Evolutionary conservation across 1,139 yeast species (phyloP).

Genomic region (Saccharomyces hybrid): DNA sequence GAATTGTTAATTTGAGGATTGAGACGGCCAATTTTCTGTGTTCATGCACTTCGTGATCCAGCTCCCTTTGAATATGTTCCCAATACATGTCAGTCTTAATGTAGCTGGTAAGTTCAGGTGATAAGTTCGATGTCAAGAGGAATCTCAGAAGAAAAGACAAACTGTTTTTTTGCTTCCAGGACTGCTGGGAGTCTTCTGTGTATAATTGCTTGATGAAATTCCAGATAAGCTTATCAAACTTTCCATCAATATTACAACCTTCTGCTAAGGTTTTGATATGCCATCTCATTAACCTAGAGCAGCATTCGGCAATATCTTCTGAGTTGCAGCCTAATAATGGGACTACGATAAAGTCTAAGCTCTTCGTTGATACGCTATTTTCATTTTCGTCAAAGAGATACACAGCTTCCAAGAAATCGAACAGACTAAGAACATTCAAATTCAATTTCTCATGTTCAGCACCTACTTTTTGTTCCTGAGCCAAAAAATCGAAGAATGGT

Average conservation of each 20-base stretch:
- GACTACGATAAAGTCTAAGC: slow-evolving; percentile 16
- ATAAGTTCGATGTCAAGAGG: slow-evolving; percentile 28
- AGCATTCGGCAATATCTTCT: slow-evolving; percentile 13
- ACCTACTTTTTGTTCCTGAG: background rate
- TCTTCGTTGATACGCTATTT: background rate
- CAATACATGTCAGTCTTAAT: slow-evolving; percentile 46
- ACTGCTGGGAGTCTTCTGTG: slow-evolving; percentile 17
- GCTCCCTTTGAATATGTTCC: slow-evolving; percentile 49
- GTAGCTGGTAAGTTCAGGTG: slow-evolving; percentile 32
- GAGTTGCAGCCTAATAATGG: slow-evolving; percentile 15
- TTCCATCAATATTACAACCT: slow-evolving; percentile 6
- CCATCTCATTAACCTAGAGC: slow-evolving; percentile 26
- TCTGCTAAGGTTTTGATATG: slow-evolving; percentile 11
- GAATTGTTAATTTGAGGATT: slow-evolving; percentile 55
- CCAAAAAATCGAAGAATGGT: background rate
- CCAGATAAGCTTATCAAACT: slow-evolving; percentile 38
- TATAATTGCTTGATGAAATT: slow-evolving; percentile 37
- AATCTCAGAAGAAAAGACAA: slow-evolving; percentile 52
- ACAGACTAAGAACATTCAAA: slow-evolving; percentile 8
- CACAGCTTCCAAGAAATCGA: slow-evolving; percentile 14
- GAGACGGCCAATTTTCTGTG: slow-evolving; percentile 67
- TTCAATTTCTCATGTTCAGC: background rate
- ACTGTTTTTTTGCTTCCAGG: slow-evolving; percentile 39
- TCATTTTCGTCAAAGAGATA: slow-evolving; percentile 9
- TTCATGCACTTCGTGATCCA: slow-evolving; percentile 55